Conservation (phyloP, 2,329 filamentous ascomycete genomes). For the Orbilia javanica region DNA sequence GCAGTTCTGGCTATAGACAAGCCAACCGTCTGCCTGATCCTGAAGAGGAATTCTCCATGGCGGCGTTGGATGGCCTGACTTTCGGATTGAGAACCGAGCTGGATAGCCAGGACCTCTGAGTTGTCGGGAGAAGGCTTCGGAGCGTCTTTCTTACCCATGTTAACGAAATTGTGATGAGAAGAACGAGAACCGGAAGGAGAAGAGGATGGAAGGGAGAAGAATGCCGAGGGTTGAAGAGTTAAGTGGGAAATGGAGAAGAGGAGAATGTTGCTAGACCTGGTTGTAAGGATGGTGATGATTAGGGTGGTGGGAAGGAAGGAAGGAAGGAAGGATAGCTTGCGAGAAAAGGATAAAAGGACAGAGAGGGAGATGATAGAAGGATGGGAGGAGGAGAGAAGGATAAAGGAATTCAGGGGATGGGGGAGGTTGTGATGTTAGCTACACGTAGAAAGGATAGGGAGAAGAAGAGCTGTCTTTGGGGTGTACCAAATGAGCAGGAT, state of each 20-base stretch:
- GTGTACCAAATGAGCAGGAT: too few species aligned
- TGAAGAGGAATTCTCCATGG: conserved; percentile 24
- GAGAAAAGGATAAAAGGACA: not conserved
- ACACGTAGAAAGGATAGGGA: too few species aligned
- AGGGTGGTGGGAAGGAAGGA: too few species aligned
- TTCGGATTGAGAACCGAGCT: conserved; percentile 8
- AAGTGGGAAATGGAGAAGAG: not conserved
- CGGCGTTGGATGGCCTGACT: not conserved
- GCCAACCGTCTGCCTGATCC: conserved; percentile 7
- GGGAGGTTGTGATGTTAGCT: too few species aligned
- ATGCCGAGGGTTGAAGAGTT: too few species aligned
- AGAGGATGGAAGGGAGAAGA: not conserved
- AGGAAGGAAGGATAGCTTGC: not conserved
- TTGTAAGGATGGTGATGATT: not conserved
- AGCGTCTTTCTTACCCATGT: not conserved
- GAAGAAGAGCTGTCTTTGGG: too few species aligned
- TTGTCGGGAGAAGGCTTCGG: not conserved
- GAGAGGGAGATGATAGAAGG: not conserved
- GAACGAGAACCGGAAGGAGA: not conserved
- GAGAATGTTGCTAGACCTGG: not conserved
- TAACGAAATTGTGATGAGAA: not conserved
- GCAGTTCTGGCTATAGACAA: not conserved
- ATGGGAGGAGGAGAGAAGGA: not conserved
- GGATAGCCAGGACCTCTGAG: conserved; percentile 28
- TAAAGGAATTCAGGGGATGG: too few species aligned